Evolutionary conservation across 1,284 basidiomycete genomes (phyloP).

Genomic region (Fistulina hepatica): DNA sequence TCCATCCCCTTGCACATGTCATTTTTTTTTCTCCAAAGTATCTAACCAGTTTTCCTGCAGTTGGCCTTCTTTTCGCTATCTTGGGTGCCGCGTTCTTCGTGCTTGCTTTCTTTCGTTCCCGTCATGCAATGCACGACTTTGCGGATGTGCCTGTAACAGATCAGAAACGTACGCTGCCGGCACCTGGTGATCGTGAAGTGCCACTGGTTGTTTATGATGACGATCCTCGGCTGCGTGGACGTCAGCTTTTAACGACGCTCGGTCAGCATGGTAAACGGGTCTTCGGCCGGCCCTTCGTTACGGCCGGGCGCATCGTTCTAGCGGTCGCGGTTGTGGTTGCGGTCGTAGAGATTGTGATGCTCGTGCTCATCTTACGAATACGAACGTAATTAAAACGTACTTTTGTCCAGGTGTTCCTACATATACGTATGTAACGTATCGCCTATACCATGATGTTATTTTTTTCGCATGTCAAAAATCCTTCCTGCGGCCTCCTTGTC

Average conservation of each 20-base stretch:
- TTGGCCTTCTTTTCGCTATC: slow-evolving; percentile 62
- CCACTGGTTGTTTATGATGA: too few species aligned
- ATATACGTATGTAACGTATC: too few species aligned
- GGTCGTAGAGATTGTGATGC: slow-evolving; percentile 50
- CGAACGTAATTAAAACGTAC: too few species aligned
- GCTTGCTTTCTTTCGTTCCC: slow-evolving; percentile 48
- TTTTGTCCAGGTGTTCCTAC: too few species aligned
- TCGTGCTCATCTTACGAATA: slow-evolving; percentile 45
- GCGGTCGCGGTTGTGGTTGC: slow-evolving; percentile 52
- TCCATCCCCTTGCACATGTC: slow-evolving; percentile 2
- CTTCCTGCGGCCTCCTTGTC: too few species aligned
- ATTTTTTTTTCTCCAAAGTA: slow-evolving; percentile 1
- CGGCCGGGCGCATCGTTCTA: slow-evolving; percentile 66
- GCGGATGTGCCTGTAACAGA: slow-evolving; percentile 32
- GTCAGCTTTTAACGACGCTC: slow-evolving; percentile 33
- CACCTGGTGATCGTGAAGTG: too few species aligned
- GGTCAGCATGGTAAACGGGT: slow-evolving; percentile 50
- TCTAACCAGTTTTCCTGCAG: slow-evolving; percentile 25
- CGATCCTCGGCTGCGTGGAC: too few species aligned
- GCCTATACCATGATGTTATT: too few species aligned
- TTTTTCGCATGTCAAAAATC: too few species aligned
- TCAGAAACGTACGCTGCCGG: too few species aligned
- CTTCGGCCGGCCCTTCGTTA: slow-evolving; percentile 69
- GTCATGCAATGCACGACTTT: slow-evolving; percentile 63
- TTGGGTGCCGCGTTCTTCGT: slow-evolving; percentile 51